Conservation (phyloP, 1,284 basidiomycete genomes). For the Macrocystidia cucumis region DNA sequence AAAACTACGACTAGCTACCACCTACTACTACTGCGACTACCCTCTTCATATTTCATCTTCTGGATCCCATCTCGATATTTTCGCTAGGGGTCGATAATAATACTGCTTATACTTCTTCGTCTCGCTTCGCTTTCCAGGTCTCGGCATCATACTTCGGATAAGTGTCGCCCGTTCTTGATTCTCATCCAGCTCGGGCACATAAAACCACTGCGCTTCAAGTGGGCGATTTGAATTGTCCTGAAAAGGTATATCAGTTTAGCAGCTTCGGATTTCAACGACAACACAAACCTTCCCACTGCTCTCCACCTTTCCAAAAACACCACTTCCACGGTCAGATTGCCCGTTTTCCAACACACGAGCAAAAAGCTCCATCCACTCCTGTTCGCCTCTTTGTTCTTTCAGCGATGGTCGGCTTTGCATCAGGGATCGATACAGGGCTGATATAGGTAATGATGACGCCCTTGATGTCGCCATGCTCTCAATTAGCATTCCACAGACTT, state of each 20-base stretch:
- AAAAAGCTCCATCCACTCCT: slow-evolving; percentile 43
- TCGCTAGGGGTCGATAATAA: slow-evolving; percentile 63
- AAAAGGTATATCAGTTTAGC: slow-evolving; percentile 1
- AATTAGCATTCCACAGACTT: slow-evolving; percentile 57
- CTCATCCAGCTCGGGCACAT: slow-evolving; percentile 61
- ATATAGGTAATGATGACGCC: slow-evolving; percentile 55
- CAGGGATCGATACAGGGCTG: slow-evolving; percentile 43
- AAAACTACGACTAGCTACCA: too few relatives aligned
- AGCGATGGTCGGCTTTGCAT: slow-evolving; percentile 47
- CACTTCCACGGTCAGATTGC: slow-evolving; percentile 32
- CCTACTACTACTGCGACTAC: too few relatives aligned
- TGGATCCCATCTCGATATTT: slow-evolving; percentile 56
- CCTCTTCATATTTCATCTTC: slow-evolving; percentile 53
- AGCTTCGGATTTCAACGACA: slow-evolving; percentile 1
- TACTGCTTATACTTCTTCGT: slow-evolving; percentile 80
- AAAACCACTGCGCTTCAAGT: slow-evolving; percentile 69
- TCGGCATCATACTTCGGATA: slow-evolving; percentile 64
- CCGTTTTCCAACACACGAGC: slow-evolving; percentile 42
- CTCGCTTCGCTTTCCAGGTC: slow-evolving; percentile 60
- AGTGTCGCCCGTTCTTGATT: slow-evolving; percentile 62
- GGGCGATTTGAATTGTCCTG: slow-evolving; percentile 42
- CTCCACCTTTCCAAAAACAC: slow-evolving; percentile 67
- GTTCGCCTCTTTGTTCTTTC: slow-evolving; percentile 29
- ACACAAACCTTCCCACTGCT: slow-evolving; percentile 46
- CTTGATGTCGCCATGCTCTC: slow-evolving; percentile 68